Conservation (phyloP, 225 moss, liverwort and hornwort species). For the Pseudoscleropodium purum region DNA sequence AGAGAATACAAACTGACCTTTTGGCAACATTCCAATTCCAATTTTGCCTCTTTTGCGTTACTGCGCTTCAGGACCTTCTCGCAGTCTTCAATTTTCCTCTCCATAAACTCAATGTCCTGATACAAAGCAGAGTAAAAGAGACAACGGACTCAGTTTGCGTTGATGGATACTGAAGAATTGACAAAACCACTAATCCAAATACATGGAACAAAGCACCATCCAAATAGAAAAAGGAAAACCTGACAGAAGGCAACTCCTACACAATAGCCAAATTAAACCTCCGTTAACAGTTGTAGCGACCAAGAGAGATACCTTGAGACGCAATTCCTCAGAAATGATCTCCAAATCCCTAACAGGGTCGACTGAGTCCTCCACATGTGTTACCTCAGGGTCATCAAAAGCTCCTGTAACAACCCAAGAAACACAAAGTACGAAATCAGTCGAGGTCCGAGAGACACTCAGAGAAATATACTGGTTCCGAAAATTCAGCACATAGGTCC, state of each 20-base stretch:
- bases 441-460: not conserved
- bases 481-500: not conserved
- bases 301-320: constrained; percentile 58
- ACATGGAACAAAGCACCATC: not conserved
- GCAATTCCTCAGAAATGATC: constrained; percentile 76
- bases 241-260: not conserved
- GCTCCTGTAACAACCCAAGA: constrained; percentile 45
- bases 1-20: constrained; percentile 36
- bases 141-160: not conserved
- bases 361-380: constrained; percentile 93
- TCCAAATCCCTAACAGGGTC: constrained; percentile 92
- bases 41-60: constrained; percentile 84
- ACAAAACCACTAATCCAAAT: not conserved
- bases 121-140: not conserved
- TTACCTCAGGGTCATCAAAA: constrained; percentile 92
- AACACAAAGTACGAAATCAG: not conserved
- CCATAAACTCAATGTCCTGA: constrained; percentile 94
- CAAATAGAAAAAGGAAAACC: not conserved
- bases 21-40: constrained; percentile 86
- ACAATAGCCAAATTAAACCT: not conserved
- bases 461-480: not conserved
- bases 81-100: constrained; percentile 68
- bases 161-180: not conserved
- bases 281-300: not conserved
- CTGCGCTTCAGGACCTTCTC: constrained; percentile 92